Conservation (phyloP, 2,329 filamentous ascomycete species). For the Apiospora sp. region DNA sequence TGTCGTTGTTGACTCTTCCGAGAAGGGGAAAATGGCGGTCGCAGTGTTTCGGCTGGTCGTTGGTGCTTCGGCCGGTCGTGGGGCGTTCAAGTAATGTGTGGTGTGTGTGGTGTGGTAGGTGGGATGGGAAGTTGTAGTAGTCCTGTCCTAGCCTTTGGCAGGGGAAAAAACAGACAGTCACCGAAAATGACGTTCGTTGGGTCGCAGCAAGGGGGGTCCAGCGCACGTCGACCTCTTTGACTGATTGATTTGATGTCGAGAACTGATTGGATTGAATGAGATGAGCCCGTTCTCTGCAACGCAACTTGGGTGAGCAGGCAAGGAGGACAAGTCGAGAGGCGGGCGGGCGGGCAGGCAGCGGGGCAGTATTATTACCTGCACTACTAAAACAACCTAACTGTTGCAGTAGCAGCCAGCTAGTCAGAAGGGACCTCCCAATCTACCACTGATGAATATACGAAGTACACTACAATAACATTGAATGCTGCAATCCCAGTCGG, state of each 20-base stretch:
- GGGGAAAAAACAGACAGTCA: constrained; percentile 15
- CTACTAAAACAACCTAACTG: not conserved
- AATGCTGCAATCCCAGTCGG: not conserved
- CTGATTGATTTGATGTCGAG: not conserved
- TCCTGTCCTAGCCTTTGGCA: not conserved
- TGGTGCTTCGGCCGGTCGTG: constrained; percentile 22
- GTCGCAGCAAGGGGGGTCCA: not conserved
- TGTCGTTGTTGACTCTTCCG: not conserved
- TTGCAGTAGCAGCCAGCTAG: not conserved
- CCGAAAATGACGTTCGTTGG: constrained; percentile 20
- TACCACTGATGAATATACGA: no score
- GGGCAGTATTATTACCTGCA: not conserved
- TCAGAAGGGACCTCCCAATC: not conserved
- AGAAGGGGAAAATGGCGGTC: not conserved
- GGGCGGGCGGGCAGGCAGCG: constrained; percentile 10
- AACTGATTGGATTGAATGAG: constrained; percentile 2
- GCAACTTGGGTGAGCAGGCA: not conserved
- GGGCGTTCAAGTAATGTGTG: constrained; percentile 20
- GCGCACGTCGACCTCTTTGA: constrained; percentile 4
- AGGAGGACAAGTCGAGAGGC: not conserved
- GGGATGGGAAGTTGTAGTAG: not conserved
- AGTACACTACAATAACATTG: not conserved
- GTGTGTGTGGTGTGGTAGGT: not conserved
- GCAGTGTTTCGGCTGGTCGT: constrained; percentile 6
- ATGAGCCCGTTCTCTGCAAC: constrained; percentile 9